Conservation (phyloP, 2,329 filamentous ascomycete species). For the Paraphaeosphaeria sporulosa region DNA sequence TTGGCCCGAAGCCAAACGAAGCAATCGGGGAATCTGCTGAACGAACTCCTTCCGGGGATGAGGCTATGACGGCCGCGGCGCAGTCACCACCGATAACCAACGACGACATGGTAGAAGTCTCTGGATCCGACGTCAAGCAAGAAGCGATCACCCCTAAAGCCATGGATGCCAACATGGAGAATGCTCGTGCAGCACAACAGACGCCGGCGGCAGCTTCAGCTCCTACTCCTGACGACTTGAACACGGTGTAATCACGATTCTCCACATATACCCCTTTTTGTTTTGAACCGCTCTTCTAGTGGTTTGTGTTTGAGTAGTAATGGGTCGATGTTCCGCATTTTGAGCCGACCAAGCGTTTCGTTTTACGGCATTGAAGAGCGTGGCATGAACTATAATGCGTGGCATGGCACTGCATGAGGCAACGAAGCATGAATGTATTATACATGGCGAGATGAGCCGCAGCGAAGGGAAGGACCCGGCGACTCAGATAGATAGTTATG, state of each 20-base stretch:
- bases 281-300: too few species aligned
- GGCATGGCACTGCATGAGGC: constrained; percentile 6
- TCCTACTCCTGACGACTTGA: neutral
- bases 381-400: constrained; percentile 3
- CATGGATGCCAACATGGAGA: neutral
- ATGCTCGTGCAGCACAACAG: neutral
- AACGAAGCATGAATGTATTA: constrained; percentile 12
- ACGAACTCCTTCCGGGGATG: neutral
- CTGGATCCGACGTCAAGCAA: neutral
- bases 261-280: neutral
- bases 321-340: neutral
- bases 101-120: neutral
- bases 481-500: neutral
- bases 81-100: neutral
- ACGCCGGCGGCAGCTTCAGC: neutral
- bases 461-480: neutral
- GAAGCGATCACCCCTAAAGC: neutral
- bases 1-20: neutral
- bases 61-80: neutral
- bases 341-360: neutral
- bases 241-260: neutral
- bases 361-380: neutral
- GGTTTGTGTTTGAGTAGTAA: neutral
- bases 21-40: neutral
- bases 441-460: neutral